These are phyloP conservation scores for Vitis rotundifolia DNA, from an alignment of 164 flowering plant genomes.

Conservation along the genomic window DNA sequence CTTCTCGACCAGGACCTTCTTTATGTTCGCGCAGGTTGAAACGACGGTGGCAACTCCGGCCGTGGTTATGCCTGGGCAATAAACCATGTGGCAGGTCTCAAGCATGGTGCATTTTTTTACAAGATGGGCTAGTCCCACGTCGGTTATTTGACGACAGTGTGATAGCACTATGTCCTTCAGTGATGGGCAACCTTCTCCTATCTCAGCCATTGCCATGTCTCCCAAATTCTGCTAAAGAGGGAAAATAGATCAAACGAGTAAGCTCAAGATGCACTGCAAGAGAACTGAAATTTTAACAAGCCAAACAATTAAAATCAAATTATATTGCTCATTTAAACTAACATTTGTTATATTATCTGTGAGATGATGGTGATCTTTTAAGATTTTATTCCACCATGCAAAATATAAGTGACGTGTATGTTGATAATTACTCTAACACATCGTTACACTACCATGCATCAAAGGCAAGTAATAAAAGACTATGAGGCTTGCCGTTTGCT, in stretches of 20 bases:
- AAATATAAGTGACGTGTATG: too few relatives aligned
- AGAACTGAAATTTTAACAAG: neutral
- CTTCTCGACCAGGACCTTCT: slow-evolving; percentile 79
- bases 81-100: slow-evolving; percentile 86
- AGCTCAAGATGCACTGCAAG: neutral
- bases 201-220: slow-evolving; percentile 71
- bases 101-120: slow-evolving; percentile 54
- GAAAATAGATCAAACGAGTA: neutral
- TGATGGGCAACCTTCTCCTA: slow-evolving; percentile 79
- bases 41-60: slow-evolving; percentile 86
- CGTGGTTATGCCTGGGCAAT: slow-evolving; percentile 72
- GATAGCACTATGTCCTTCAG: slow-evolving; percentile 79
- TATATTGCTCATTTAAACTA: too few relatives aligned
- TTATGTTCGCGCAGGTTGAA: slow-evolving; percentile 67
- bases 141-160: slow-evolving; percentile 75
- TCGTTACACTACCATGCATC: too few relatives aligned
- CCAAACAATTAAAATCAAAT: too few relatives aligned
- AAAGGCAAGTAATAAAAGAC: too few relatives aligned
- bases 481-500: too few relatives aligned
- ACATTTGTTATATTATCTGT: too few relatives aligned
- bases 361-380: too few relatives aligned
- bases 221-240: slow-evolving; percentile 54
- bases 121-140: slow-evolving; percentile 70
- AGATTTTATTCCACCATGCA: too few relatives aligned
- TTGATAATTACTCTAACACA: too few relatives aligned